phyloP scores from a whole-genome alignment of 768 basidiomycete genomes.

The Termitomyces sp. region DNA sequence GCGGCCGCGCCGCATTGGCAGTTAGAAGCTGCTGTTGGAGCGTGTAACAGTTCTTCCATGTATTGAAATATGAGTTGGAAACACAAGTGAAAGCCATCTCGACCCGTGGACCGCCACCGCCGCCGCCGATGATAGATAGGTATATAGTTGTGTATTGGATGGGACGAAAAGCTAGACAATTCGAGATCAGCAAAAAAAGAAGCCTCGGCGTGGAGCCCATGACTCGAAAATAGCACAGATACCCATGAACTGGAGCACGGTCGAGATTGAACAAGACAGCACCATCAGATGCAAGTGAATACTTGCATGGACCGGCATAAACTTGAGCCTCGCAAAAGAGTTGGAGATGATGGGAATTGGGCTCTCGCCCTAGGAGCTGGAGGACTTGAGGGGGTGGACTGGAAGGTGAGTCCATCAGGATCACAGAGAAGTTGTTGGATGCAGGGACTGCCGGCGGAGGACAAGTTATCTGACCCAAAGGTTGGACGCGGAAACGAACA shows the following conservation, averaged over 20 bases:
- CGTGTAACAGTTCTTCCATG: not conserved
- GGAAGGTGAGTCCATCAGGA: no score
- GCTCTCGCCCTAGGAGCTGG: no score
- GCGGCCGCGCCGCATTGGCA: not conserved
- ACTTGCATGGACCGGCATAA: no score
- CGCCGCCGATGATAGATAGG: not conserved
- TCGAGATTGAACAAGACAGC: not conserved
- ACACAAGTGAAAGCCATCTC: not conserved
- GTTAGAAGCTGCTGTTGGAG: not conserved
- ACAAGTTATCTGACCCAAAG: not conserved
- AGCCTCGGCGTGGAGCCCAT: not conserved
- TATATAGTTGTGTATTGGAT: no score
- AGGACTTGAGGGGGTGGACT: no score
- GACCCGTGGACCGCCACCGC: not conserved
- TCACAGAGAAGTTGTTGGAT: no score
- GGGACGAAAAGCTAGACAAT: not conserved
- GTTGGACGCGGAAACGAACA: not conserved
- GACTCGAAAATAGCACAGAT: not conserved
- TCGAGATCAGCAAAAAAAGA: not conserved
- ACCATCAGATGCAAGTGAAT: not conserved
- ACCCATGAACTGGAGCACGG: no score
- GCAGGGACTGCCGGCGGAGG: not conserved
- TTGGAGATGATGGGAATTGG: no score
- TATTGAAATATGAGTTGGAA: not conserved
- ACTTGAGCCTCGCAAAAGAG: no score